These are phyloP conservation scores for Cystobasidium onofrii DNA, from an alignment of 768 basidiomycete genomes.

Conservation along the genomic window DNA sequence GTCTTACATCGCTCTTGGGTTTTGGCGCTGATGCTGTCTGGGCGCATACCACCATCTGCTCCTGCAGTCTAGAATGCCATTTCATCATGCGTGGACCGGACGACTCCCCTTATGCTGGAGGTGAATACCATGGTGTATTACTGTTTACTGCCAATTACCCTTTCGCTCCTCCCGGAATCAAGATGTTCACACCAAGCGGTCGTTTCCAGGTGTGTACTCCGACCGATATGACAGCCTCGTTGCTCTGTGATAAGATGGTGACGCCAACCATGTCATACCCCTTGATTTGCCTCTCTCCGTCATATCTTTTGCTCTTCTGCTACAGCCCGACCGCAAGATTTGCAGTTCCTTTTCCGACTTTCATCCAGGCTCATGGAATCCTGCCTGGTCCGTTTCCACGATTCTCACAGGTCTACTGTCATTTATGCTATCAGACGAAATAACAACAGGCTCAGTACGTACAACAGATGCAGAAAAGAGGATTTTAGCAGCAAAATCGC, in stretches of 20 bases:
- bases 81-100: conserved; percentile 68
- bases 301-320: neutral
- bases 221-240: too few species aligned
- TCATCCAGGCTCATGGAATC: conserved; percentile 88
- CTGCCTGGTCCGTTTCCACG: conserved; percentile 88
- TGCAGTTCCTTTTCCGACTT: conserved; percentile 96
- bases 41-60: too few species aligned
- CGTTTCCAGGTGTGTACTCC: conserved; percentile 54
- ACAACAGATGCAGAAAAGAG: conserved; percentile 72
- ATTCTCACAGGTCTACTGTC: conserved; percentile 69
- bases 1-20: too few species aligned
- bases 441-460: conserved; percentile 87
- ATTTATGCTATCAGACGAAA: conserved; percentile 92
- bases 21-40: neutral
- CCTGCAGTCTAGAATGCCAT: conserved; percentile 40
- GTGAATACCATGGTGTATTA: conserved; percentile 52
- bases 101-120: conserved; percentile 79
- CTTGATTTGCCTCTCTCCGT: neutral
- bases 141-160: conserved; percentile 32
- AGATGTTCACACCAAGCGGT: conserved; percentile 88
- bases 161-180: conserved; percentile 35
- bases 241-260: conserved; percentile 31
- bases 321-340: conserved; percentile 56
- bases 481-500: conserved; percentile 65
- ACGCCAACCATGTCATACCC: neutral